Evolutionary conservation across 768 basidiomycete genomes (phyloP).

Genomic region (Lactarius vividus): DNA sequence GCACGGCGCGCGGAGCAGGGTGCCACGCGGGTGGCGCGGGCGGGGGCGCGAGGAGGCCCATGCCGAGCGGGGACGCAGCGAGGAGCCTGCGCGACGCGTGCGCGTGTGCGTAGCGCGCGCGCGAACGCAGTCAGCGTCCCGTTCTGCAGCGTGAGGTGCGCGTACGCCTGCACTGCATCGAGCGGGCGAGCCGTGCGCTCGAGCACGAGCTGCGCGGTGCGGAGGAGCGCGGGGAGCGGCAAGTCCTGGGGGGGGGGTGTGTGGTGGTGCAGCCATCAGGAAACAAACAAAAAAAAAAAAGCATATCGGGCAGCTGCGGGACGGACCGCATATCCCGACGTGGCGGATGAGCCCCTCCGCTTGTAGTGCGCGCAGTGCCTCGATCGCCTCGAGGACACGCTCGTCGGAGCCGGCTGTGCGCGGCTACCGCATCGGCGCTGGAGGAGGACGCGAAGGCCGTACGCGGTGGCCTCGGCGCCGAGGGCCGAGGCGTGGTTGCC

Average conservation of each 20-base stretch:
- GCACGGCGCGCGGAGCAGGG: conserved; percentile 59
- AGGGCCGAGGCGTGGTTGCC: conserved; percentile 62
- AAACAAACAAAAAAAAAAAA: no score
- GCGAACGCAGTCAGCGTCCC: conserved; percentile 55
- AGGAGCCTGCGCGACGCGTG: conserved; percentile 65
- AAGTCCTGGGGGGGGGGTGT: conserved; percentile 65
- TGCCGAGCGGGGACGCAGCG: conserved; percentile 79
- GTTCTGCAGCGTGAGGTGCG: conserved; percentile 77
- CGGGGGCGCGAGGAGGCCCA: conserved; percentile 64
- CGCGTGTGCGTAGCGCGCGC: conserved; percentile 55
- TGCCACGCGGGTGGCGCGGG: conserved; percentile 65
- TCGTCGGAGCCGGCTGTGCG: conserved; percentile 65
- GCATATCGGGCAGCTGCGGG: no score
- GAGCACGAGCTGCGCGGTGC: conserved; percentile 71
- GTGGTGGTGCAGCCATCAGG: no score
- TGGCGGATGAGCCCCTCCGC: conserved; percentile 67
- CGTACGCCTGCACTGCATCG: conserved; percentile 79
- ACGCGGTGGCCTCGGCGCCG: conserved; percentile 49
- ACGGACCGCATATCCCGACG: conserved; percentile 76
- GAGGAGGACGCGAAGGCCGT: conserved; percentile 67
- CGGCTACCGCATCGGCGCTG: conserved; percentile 35
- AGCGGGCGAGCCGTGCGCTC: conserved; percentile 48
- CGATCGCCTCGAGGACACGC: conserved; percentile 63
- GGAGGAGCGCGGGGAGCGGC: conserved; percentile 78
- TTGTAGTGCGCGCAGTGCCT: conserved; percentile 64